These are phyloP conservation scores for Ustilago vetiveriae DNA, from an alignment of 1,284 basidiomycete genomes.

Conservation along the genomic window DNA sequence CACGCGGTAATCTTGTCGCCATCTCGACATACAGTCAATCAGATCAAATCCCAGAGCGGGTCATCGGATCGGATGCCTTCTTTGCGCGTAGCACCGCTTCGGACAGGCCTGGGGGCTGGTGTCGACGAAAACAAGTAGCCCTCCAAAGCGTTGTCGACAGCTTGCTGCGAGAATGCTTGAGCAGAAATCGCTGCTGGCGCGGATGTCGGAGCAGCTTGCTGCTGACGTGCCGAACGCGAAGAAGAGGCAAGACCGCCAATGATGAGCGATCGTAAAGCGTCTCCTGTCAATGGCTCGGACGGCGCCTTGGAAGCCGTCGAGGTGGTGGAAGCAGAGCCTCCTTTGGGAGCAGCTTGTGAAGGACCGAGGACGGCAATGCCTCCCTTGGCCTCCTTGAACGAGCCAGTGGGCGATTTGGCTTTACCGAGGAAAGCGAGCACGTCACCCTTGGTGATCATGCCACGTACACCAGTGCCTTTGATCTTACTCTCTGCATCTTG, in stretches of 20 bases:
- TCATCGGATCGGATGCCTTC: slow-evolving; percentile 46
- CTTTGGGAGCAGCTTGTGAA: slow-evolving; percentile 39
- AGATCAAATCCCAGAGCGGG: slow-evolving; percentile 49
- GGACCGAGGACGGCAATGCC: slow-evolving; percentile 57
- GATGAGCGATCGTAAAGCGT: slow-evolving; percentile 49
- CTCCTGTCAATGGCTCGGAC: slow-evolving; percentile 39
- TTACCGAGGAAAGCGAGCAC: slow-evolving; percentile 67
- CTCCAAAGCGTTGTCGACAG: slow-evolving; percentile 27
- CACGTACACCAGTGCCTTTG: slow-evolving; percentile 68
- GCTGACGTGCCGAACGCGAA: slow-evolving; percentile 17
- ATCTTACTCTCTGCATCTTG: slow-evolving; percentile 65
- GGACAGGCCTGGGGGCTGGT: slow-evolving; percentile 15
- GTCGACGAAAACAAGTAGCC: slow-evolving; percentile 22
- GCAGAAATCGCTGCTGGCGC: slow-evolving; percentile 4
- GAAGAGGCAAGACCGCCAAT: slow-evolving; percentile 46
- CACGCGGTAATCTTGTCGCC: background rate
- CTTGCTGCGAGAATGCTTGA: slow-evolving; percentile 29
- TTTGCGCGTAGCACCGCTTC: slow-evolving; percentile 25
- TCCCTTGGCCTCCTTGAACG: slow-evolving; percentile 47
- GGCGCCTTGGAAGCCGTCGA: slow-evolving; percentile 18
- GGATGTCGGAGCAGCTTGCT: slow-evolving; percentile 12
- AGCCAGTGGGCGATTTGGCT: slow-evolving; percentile 55
- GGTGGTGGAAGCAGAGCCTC: slow-evolving; percentile 16
- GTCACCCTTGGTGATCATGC: slow-evolving; percentile 69
- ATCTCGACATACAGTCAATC: no score